Evolutionary conservation across 2,329 filamentous ascomycete species (phyloP), one percentile per base, ranked within the genome.

Genomic region (Xylariaceae sp.): DNA sequence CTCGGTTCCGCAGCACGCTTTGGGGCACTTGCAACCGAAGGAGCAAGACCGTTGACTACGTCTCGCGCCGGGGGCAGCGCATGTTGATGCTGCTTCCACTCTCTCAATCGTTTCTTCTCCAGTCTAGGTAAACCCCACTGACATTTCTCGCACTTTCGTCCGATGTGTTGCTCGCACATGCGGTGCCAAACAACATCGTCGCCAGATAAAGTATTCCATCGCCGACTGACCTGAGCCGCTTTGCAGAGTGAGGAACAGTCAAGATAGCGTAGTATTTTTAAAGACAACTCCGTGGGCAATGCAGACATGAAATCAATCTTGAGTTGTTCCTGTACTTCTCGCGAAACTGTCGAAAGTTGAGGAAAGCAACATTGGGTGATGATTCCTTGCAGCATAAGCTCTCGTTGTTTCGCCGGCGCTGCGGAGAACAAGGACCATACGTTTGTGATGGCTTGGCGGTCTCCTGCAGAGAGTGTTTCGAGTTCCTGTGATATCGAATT

Each of bases 351-450:
- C 30, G 94, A 97, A 6, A 99, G 83, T 67, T 99, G 94, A 1
- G 94, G 92, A 67, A 99, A 97, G 74, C 94, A 99, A 71, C 92
- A 97, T 70, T 97, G 92, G 0, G 92, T 88, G 57, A 99, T 85
- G 65, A 99, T 92, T 61, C 94, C 94, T 70, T 96, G 91, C 7
- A 99, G 80, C 89, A 99, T 97, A 55, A 99, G 80, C 59, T 95
- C 92, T 63, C 94, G 86, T 67, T 97, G 92, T 69, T 95, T 96
- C 9, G 90, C 82, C 0, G 94, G 94, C 0, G 94, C 92, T 37
- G 94, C 94, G 0, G 92, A 97, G 76, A 99, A 99, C 45, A 97
- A 79, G 0, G 92, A 95, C 94, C 94, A 99, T 52, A 97, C 92
- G 66, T 96, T 92, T 32, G 92, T 90, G 65, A 99, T 96, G 67